Evolutionary conservation across 805 yeast genomes (phyloP).

Genomic region (Saccharomycopsis fodiens): DNA sequence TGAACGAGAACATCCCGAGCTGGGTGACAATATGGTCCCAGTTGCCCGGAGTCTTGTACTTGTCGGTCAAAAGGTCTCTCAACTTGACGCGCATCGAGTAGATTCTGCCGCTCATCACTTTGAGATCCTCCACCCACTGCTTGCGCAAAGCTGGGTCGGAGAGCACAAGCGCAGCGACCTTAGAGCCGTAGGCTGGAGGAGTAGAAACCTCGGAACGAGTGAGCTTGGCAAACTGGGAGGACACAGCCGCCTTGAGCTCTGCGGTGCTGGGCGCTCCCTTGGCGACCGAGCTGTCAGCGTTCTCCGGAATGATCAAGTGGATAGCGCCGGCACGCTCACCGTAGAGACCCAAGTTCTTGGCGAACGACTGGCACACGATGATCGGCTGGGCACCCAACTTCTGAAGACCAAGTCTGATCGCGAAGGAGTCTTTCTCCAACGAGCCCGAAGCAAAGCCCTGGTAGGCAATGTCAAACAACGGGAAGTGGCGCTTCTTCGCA

Average conservation of each 20-base stretch:
- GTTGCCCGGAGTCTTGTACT: conserved; percentile 44
- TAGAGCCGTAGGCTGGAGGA: conserved; percentile 92
- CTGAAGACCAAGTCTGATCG: conserved; percentile 38
- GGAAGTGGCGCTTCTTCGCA: conserved; percentile 53
- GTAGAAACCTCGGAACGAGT: conserved; percentile 86
- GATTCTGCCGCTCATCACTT: conserved; percentile 71
- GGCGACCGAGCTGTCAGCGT: background rate
- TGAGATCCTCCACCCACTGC: conserved; percentile 80
- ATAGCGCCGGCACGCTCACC: conserved; percentile 89
- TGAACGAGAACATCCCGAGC: conserved; percentile 95
- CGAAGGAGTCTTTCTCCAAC: conserved; percentile 61
- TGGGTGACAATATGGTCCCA: conserved; percentile 88
- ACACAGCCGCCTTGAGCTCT: conserved; percentile 35
- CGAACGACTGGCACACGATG: conserved; percentile 80
- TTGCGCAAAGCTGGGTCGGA: conserved; percentile 47
- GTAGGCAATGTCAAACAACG: conserved; percentile 88
- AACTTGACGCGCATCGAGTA: conserved; percentile 61
- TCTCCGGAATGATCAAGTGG: conserved; percentile 20
- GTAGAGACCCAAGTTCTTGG: conserved; percentile 90
- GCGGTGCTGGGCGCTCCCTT: conserved; percentile 1
- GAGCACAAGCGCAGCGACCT: conserved; percentile 74
- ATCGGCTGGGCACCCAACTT: conserved; percentile 25
- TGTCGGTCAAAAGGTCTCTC: conserved; percentile 49
- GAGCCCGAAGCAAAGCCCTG: conserved; percentile 92
- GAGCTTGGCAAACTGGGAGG: conserved; percentile 74